Conservation (phyloP, 164 flowering plant species). For the Hamamelis virginiana region DNA sequence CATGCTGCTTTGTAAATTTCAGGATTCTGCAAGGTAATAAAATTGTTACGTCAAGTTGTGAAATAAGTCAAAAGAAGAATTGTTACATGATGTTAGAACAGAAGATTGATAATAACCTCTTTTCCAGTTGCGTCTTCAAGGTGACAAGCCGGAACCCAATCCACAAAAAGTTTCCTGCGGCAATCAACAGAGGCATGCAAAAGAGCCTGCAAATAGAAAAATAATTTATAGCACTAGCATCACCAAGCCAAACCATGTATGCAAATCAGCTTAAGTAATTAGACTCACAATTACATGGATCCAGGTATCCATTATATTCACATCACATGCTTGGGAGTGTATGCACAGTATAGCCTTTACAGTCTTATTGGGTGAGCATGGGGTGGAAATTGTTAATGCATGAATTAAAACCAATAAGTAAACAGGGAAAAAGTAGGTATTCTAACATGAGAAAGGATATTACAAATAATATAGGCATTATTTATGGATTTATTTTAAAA, state of each 20-base stretch:
- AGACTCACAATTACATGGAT: background rate
- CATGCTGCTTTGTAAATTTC: conserved; percentile 69
- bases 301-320: background rate
- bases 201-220: conserved; percentile 59
- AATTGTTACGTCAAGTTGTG: conserved; percentile 2
- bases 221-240: background rate
- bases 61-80: background rate
- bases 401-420: no score
- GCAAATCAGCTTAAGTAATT: background rate
- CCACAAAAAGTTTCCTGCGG: conserved; percentile 58
- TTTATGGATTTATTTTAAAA: no score
- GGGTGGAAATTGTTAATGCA: no score
- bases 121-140: conserved; percentile 67
- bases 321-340: no score
- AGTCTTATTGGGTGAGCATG: no score
- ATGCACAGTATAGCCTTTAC: no score
- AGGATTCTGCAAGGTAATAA: conserved; percentile 54
- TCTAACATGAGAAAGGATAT: no score
- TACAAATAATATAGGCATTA: no score
- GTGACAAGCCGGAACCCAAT: conserved; percentile 83
- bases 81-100: background rate
- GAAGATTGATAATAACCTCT: conserved; percentile 42
- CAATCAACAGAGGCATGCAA: conserved; percentile 82
- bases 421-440: no score
- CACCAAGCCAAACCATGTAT: background rate